Conservation (phyloP, 2,329 filamentous ascomycete genomes). For the Colletotrichum sidae region DNA sequence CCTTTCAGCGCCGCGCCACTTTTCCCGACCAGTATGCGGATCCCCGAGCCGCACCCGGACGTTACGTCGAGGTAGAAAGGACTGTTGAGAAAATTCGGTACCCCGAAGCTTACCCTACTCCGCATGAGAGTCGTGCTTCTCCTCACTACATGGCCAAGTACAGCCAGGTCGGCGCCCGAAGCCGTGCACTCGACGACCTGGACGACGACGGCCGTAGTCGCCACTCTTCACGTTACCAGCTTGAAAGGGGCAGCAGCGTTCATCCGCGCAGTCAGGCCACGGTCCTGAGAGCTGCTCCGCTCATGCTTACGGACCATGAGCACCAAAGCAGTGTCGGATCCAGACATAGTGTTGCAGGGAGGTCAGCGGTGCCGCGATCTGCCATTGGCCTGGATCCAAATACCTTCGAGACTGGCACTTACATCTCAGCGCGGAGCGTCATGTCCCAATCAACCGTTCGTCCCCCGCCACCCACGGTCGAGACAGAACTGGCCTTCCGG, state of each 20-base stretch:
- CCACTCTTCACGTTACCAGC: constrained; percentile 51
- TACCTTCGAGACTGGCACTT: constrained; percentile 53
- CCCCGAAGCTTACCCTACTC: constrained; percentile 47
- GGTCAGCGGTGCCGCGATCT: constrained; percentile 13
- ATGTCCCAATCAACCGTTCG: constrained; percentile 51
- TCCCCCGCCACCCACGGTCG: constrained; percentile 41
- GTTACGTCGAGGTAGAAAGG: constrained; percentile 52
- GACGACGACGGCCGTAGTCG: constrained; percentile 56
- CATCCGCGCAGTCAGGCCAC: constrained; percentile 57
- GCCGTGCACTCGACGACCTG: constrained; percentile 47
- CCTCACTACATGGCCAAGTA: constrained; percentile 51
- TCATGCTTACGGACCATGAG: constrained; percentile 55
- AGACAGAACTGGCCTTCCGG: constrained; percentile 45
- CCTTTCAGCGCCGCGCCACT: constrained; percentile 58
- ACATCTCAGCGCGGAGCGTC: constrained; percentile 57
- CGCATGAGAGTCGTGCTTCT: constrained; percentile 48
- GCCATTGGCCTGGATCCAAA: constrained; percentile 12
- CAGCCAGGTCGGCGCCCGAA: constrained; percentile 45
- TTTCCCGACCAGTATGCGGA: constrained; percentile 51
- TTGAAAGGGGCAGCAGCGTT: constrained; percentile 43
- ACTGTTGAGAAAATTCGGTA: constrained; percentile 53
- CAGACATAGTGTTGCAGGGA: constrained; percentile 46
- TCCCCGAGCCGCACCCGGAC: constrained; percentile 44
- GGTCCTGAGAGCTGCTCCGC: constrained; percentile 46
- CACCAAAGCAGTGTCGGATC: constrained; percentile 54